Evolutionary conservation across 805 yeast species (phyloP), one percentile per base, ranked within the genome.

Genomic region (Lipomyces anomalus): DNA sequence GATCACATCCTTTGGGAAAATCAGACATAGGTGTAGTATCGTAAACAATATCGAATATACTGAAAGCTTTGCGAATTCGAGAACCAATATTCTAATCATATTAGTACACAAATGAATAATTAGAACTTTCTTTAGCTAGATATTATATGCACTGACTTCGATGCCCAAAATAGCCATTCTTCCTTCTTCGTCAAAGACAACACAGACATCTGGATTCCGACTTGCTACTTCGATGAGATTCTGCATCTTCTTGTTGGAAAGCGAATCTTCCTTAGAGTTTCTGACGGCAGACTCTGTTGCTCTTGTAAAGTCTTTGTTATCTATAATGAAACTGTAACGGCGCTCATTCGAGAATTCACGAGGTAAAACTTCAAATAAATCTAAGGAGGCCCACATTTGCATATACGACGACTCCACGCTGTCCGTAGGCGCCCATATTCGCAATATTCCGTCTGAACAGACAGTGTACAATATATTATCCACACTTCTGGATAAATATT

Each of bases 391-490:
- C 78, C 85, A 79, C 38, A 69, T 67, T 49, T 71, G 78, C 18
- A 57, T 56, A 29, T 48, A 45, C 16, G 51, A 50, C 4, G 61
- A 50, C 32, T 47, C 55, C 33, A 53, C 35, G 28, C 50, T 49
- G 24, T 56, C 59, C 4, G 57, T 44, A 16, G 64, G 55, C 7
- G 60, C 74, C 85, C 89, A 87, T 0, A 83, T 73, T 23, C 87
- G 68, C 36, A 89, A 58, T 7, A 71, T 68, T 4, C 72, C 65
- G 56, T 83, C 87, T 16, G 72, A 65, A 23, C 82, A 67, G n/a
- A 80, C 56, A 0, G 95, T 78, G 60, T 81, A 87, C 4, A 88
- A 64, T 1, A 76, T 69, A 46, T 79, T 75, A 16, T 72, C 71
- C 35, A 68, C 72, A 5, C 62, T 56, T 35, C 23, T 16, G 17